phyloP scores from a whole-genome alignment of 2,329 filamentous ascomycete species.

The Epichloe gansuensis region DNA sequence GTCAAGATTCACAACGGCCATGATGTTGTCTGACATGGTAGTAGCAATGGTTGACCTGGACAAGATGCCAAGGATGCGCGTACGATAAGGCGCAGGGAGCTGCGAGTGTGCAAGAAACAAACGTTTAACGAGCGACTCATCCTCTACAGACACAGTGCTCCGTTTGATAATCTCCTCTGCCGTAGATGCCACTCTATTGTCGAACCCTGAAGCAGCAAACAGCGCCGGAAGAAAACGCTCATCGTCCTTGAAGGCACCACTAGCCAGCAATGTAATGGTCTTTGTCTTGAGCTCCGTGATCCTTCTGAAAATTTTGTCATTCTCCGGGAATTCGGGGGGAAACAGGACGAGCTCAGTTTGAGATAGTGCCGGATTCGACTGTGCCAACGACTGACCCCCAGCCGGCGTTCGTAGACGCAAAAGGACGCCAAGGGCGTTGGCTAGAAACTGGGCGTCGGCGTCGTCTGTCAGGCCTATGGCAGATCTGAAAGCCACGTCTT shows the following conservation, averaged over 20 bases:
- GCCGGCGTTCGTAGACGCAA: conserved; percentile 31
- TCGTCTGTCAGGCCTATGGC: conserved; percentile 51
- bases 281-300: conserved; percentile 38
- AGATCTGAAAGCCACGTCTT: conserved; percentile 57
- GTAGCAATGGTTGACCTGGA: conserved; percentile 66
- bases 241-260: conserved; percentile 70
- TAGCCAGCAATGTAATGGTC: conserved; percentile 60
- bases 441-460: conserved; percentile 61
- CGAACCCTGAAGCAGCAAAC: conserved; percentile 69
- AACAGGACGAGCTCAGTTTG: conserved; percentile 19
- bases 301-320: conserved; percentile 41
- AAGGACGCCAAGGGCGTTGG: conserved; percentile 63
- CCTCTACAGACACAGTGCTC: conserved; percentile 61
- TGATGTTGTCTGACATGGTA: conserved; percentile 52
- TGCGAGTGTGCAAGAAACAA: conserved; percentile 64
- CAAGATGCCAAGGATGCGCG: conserved; percentile 62
- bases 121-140: conserved; percentile 44
- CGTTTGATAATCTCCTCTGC: conserved; percentile 84
- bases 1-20: conserved; percentile 56
- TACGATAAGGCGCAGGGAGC: conserved; percentile 60
- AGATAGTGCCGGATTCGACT: conserved; percentile 22
- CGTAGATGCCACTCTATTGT: conserved; percentile 69
- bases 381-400: conserved; percentile 18
- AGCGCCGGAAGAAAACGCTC: conserved; percentile 77
- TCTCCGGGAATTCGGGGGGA: conserved; percentile 33